Base-by-base conservation (phyloP, 2,329 filamentous ascomycete species). In the Fusarium sp. region DNA sequence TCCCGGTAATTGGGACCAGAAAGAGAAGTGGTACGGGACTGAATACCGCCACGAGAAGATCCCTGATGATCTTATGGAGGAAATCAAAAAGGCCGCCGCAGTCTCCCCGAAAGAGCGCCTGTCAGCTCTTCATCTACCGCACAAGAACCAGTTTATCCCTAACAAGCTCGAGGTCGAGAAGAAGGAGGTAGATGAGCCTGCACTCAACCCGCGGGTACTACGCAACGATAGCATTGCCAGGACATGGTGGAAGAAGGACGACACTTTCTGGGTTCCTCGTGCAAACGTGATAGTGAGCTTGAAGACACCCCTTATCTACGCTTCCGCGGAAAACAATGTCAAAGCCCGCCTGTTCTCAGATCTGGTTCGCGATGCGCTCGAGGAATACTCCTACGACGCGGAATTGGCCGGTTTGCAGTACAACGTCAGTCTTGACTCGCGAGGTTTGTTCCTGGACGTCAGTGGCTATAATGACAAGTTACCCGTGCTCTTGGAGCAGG, bases 161-260 rank as follows among this genome's bases (percentile, higher is more conserved):
- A 96, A 90, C 20, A 92, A 96, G 70, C 87, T 99, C 6, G 94
- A 97, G 55, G 96, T 99, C 3, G 94, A 98, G 79, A 97, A 96
- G 86, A 97, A 94, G 80, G 93, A 97, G 38, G 87, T 96, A n/a
- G 85, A 89, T 27, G 88, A 92, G 73, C 92, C 94, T 3, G 84
- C 90, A 0, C 87, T 92, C 59, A 85, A 89, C 1, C 96, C 96
- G 0, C 91, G 90, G 66, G 85, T 99, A 25, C 91, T 99, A 68
- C 90, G 95, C 72, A 94, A 97, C 74, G 95, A 98, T 72, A 86
- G 90, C 8, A 83, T 90, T 34, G 90, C 93, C 1, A 90, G 95
- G 30, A 91, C 93, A 5, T 99, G 96, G 96, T 98, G 91, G 85
- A 99, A 99, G 85, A 98, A 98, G 82, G 96, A 99, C 76, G 96